A percentile compares a stretch with the other conserved stretches of the same genome.
Conservation (phyloP, 2,329 filamentous ascomycete species). For the Tolypocladium paradoxum region DNA sequence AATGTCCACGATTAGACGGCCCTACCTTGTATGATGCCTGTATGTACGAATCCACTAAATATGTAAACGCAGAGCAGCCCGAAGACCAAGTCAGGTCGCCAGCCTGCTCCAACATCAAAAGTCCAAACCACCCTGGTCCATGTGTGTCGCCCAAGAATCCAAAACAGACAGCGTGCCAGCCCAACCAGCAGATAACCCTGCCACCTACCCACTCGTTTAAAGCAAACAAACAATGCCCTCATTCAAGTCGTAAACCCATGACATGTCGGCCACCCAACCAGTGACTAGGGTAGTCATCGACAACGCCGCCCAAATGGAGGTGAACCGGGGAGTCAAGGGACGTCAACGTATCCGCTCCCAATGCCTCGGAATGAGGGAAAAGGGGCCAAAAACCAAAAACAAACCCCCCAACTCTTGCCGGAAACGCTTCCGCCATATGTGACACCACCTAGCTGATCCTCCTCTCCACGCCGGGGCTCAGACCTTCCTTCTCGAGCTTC, state of each 20-base stretch:
- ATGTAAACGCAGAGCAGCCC: neutral
- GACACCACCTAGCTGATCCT: constrained; percentile 32
- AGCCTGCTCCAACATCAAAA: neutral
- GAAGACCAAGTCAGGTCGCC: neutral
- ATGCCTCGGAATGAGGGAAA: neutral
- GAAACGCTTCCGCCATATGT: neutral
- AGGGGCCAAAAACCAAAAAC: no score
- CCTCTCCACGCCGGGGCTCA: constrained; percentile 30
- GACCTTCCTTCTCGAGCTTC: constrained; percentile 34
- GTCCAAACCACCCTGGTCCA: neutral
- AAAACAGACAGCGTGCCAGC: neutral
- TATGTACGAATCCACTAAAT: neutral
- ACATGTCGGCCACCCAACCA: neutral
- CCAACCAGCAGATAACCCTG: neutral
- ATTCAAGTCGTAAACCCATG: neutral
- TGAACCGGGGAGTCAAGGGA: neutral
- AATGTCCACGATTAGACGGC: neutral
- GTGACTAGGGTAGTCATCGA: neutral
- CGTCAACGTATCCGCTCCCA: neutral
- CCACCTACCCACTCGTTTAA: neutral
- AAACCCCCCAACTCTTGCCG: neutral
- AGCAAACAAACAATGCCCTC: neutral
- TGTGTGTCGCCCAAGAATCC: neutral
- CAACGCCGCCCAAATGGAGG: neutral
- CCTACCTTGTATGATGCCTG: neutral